Evolutionary conservation across 352 stramenopile genomes (phyloP).

Genomic region (Phytophthora pluvialis): DNA sequence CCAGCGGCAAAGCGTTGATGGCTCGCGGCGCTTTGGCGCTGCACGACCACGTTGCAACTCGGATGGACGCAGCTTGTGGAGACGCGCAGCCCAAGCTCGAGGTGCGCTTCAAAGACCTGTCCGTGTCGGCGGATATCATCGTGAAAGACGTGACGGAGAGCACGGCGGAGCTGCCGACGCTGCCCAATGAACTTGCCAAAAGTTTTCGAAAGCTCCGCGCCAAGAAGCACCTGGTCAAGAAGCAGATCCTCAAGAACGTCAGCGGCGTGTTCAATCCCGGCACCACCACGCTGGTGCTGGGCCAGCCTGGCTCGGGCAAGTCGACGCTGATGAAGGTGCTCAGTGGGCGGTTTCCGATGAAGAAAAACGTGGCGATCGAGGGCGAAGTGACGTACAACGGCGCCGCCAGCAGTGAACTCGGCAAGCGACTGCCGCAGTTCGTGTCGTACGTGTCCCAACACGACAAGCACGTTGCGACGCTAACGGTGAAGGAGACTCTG

Average conservation of each 20-base stretch:
- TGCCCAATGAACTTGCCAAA: constrained; percentile 40
- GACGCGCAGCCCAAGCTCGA: constrained; percentile 43
- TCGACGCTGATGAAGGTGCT: constrained; percentile 37
- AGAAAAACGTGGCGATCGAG: constrained; percentile 42
- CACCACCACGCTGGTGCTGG: too few species aligned
- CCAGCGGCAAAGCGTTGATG: constrained; percentile 25
- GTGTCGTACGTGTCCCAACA: too few species aligned
- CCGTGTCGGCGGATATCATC: constrained; percentile 37
- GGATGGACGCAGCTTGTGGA: constrained; percentile 36
- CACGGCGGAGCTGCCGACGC: constrained; percentile 35
- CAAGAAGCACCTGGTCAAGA: constrained; percentile 35
- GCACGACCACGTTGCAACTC: constrained; percentile 34
- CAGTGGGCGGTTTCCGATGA: constrained; percentile 39
- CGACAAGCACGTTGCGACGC: too few species aligned
- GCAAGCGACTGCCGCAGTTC: constrained; percentile 1
- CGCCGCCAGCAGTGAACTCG: constrained; percentile 22
- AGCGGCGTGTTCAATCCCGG: too few species aligned
- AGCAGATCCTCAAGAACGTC: constrained; percentile 6
- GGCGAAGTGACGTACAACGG: constrained; percentile 46
- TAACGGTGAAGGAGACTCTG: too few species aligned
- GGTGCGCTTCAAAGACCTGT: constrained; percentile 49
- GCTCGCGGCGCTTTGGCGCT: constrained; percentile 36
- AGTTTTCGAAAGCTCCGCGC: constrained; percentile 29
- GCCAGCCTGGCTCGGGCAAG: too few species aligned
- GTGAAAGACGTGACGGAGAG: constrained; percentile 22